phyloP scores from a whole-genome alignment of 2,329 filamentous ascomycete species.

The Thielaviopsis punctulata region DNA sequence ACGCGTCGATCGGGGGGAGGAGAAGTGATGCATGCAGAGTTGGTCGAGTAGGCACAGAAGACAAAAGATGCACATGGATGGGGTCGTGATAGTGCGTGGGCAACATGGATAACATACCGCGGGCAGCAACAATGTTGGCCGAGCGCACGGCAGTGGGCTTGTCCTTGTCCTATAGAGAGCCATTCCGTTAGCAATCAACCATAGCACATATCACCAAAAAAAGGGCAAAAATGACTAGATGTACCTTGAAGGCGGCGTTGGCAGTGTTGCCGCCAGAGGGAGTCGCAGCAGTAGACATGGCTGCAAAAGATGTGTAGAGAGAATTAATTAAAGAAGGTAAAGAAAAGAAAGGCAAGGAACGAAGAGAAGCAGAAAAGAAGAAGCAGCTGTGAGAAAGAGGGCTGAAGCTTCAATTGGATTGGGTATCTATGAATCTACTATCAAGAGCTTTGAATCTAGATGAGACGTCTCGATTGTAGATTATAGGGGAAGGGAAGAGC shows the following conservation, averaged over 20 bases:
- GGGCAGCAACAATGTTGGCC: slow-evolving; percentile 90
- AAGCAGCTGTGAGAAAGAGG: background rate
- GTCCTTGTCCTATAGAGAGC: slow-evolving; percentile 55
- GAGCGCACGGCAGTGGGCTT: slow-evolving; percentile 96
- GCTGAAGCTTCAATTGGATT: slow-evolving; percentile 16
- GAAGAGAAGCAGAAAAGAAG: background rate
- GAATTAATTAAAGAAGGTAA: background rate
- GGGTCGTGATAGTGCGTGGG: too few relatives aligned
- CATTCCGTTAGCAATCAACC: slow-evolving; percentile 19
- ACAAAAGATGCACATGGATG: too few relatives aligned
- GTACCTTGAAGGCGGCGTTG: slow-evolving; percentile 41
- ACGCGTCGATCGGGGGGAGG: background rate
- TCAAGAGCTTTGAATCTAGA: background rate
- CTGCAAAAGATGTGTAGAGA: slow-evolving; percentile 1
- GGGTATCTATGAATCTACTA: background rate
- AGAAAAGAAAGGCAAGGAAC: background rate
- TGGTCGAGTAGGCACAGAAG: background rate
- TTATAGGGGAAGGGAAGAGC: background rate
- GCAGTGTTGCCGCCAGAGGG: slow-evolving; percentile 21
- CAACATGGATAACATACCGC: slow-evolving; percentile 44
- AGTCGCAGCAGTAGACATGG: slow-evolving; percentile 12
- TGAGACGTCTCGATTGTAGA: background rate
- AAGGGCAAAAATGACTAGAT: slow-evolving; percentile 12
- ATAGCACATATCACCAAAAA: background rate
- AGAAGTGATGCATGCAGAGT: too few relatives aligned